These are phyloP conservation scores for Rhynchosporium agropyri DNA, from an alignment of 2,329 filamentous ascomycete genomes.

Conservation along the genomic window DNA sequence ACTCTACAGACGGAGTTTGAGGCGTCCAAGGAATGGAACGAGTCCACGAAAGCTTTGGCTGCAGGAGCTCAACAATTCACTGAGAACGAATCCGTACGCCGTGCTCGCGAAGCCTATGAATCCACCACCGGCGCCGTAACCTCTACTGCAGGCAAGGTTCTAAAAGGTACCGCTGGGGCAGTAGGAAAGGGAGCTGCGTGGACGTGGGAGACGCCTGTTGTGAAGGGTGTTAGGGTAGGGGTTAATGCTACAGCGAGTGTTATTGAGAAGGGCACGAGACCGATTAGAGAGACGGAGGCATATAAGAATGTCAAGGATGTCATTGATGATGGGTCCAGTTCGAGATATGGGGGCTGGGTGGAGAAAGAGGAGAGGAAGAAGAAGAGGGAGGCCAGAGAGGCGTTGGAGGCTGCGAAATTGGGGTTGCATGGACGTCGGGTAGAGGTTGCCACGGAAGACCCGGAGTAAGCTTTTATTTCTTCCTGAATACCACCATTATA, in stretches of 20 bases:
- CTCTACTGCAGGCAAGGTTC: slow-evolving; percentile 73
- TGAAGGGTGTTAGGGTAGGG: slow-evolving; percentile 87
- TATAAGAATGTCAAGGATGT: slow-evolving; percentile 94
- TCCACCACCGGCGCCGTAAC: slow-evolving; percentile 83
- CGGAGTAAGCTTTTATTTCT: slow-evolving; percentile 64
- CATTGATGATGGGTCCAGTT: slow-evolving; percentile 96
- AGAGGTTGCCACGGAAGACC: slow-evolving; percentile 78
- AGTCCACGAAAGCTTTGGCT: slow-evolving; percentile 92
- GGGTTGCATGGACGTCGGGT: slow-evolving; percentile 46
- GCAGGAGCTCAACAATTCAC: slow-evolving; percentile 88
- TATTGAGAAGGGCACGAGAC: slow-evolving; percentile 92
- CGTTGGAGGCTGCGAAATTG: slow-evolving; percentile 54
- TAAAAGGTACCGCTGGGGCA: slow-evolving; percentile 83
- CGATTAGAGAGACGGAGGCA: slow-evolving; percentile 90
- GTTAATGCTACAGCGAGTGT: slow-evolving; percentile 84
- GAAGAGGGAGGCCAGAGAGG: slow-evolving; percentile 73
- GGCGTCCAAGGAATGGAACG: slow-evolving; percentile 98
- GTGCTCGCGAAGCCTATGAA: slow-evolving; percentile 83
- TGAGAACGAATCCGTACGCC: slow-evolving; percentile 88
- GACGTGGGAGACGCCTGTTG: slow-evolving; percentile 95
- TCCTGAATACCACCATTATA: slow-evolving; percentile 31
- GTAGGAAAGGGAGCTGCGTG: slow-evolving; percentile 90
- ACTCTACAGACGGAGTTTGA: slow-evolving; percentile 95
- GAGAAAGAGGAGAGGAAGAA: slow-evolving; percentile 92
- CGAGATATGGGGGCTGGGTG: slow-evolving; percentile 92